Base-by-base conservation (phyloP, 176 grass and related monocot species). In the Dactylis glomerata region DNA sequence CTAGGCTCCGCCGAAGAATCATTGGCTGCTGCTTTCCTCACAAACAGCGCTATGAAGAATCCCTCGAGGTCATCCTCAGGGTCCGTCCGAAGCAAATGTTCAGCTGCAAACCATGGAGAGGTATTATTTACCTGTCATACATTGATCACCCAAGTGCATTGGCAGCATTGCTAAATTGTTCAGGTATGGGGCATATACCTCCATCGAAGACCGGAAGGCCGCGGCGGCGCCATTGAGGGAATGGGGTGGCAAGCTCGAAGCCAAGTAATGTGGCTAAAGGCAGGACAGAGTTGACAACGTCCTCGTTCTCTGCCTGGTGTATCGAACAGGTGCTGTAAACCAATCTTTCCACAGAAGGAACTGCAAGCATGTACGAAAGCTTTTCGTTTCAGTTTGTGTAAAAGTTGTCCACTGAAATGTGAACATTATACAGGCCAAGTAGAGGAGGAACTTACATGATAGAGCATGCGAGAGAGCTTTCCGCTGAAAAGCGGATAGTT, bases 311-410 rank as follows among this genome's bases (percentile, higher is more conserved):
- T 75, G 83, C 89, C 79, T 90, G 93, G 56, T 95, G 84, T 58
- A 95, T 81, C 14, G 96, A 98, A 72, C 93, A 98, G 4, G 96
- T 98, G 85, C 96, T 98, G 68, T 98, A 98, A 22, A 92, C 89
- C 6, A 98, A 69, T 72, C 91, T 88, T 78, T 95, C 85, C 14
- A 98, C 89, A 0, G 87, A 84, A 27, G 96, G 96, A 76, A 95
- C 96, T 98, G 63, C 32, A 86, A 76, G 45, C 10, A 5, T 68
- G 47, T 30, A 79, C 9, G 52, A 34, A 83, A 83, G 40, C 42
- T 65, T 92, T 77, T 92, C 1, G 3, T 27, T 65, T 80, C 31
- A 91, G 85, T 37, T 46, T 80, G 13, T 55, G 52, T 50, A 24
- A 45, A 1, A 23, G 27, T 31, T 79, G 45, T 36, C 8, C 55